Evolutionary conservation across 129 eudicot genomes (phyloP).

Genomic region (Silybum marianum): DNA sequence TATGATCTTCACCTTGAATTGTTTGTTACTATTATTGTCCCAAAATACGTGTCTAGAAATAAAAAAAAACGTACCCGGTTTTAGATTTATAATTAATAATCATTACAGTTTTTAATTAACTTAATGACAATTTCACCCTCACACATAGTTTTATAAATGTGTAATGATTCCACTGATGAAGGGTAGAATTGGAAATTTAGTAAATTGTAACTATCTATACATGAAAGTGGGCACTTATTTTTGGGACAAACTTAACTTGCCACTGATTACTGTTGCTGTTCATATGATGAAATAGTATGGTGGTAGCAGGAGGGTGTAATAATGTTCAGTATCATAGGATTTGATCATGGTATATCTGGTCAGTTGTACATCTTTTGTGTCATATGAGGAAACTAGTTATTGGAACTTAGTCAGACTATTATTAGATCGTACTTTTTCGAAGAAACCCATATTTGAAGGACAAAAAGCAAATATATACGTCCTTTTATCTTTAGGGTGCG

Average conservation of each 20-base stretch:
- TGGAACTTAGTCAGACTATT: background rate
- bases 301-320: background rate
- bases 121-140: background rate
- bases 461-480: background rate
- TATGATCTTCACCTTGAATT: background rate
- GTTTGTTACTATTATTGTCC: background rate
- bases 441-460: background rate
- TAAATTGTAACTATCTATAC: background rate
- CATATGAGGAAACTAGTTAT: background rate
- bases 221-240: background rate
- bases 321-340: background rate
- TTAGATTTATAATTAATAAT: background rate
- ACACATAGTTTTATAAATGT: background rate
- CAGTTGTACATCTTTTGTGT: background rate
- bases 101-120: background rate
- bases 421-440: background rate
- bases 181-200: background rate
- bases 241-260: background rate
- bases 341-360: conserved; percentile 5
- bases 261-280: background rate
- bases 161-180: background rate
- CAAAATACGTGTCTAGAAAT: background rate
- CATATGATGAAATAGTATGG: background rate
- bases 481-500: background rate
- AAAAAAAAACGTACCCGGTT: background rate